Evolutionary conservation across 768 basidiomycete genomes (phyloP).

Genomic region (Neoboletus brunneissimus): DNA sequence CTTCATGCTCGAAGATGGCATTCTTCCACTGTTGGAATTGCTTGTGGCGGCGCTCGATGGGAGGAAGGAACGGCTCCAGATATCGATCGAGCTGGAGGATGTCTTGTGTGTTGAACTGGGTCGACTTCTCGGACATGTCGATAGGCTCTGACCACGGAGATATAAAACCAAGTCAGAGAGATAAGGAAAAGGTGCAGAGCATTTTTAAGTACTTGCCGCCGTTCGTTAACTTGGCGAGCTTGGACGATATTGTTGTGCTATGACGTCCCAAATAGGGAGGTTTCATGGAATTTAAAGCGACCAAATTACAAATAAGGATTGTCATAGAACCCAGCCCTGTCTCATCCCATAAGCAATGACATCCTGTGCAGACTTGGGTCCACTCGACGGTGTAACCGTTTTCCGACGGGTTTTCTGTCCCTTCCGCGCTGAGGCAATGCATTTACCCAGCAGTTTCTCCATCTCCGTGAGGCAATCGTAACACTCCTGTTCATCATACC

Average conservation of each 20-base stretch:
- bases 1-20: slow-evolving; percentile 72
- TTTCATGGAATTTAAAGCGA: neutral
- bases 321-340: slow-evolving; percentile 56
- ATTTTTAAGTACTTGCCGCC: slow-evolving; percentile 6
- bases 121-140: slow-evolving; percentile 41
- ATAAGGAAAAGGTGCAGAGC: slow-evolving; percentile 2
- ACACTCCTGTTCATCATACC: slow-evolving; percentile 65
- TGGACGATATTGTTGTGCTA: neutral
- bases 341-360: slow-evolving; percentile 59
- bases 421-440: slow-evolving; percentile 40
- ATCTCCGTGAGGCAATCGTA: slow-evolving; percentile 67
- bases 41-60: slow-evolving; percentile 68
- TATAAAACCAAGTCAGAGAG: slow-evolving; percentile 1
- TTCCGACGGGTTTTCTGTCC: slow-evolving; percentile 36
- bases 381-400: slow-evolving; percentile 22
- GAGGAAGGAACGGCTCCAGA: slow-evolving; percentile 68
- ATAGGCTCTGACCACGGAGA: neutral
- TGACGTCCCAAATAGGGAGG: slow-evolving; percentile 15
- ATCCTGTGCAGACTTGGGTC: slow-evolving; percentile 49
- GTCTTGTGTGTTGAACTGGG: slow-evolving; percentile 50
- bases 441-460: slow-evolving; percentile 53
- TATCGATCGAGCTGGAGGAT: slow-evolving; percentile 68
- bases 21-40: slow-evolving; percentile 73
- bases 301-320: neutral
- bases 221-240: neutral